Percentiles rank a stretch among this genome's conserved stretches.
phyloP scores from a whole-genome alignment of 2,329 filamentous ascomycete genomes.

The Hansfordia pulvinata region DNA sequence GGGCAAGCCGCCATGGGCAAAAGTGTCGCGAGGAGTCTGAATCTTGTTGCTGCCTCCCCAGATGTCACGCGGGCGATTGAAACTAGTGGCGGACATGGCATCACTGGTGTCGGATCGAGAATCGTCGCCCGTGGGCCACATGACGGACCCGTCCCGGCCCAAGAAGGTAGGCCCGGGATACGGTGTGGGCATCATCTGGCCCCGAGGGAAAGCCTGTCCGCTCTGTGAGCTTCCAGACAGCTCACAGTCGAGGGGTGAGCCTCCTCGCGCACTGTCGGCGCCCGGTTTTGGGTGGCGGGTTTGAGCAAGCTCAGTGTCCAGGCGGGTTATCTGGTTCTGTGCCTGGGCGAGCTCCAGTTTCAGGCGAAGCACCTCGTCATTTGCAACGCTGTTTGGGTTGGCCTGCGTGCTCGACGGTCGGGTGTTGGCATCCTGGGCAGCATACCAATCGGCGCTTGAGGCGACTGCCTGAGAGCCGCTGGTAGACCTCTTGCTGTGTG shows the following conservation, averaged over 20 bases:
- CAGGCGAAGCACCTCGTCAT: slow-evolving; percentile 51
- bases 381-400: slow-evolving; percentile 24
- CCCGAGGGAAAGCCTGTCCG: slow-evolving; percentile 8
- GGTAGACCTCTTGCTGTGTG: slow-evolving; percentile 33
- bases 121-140: slow-evolving; percentile 42
- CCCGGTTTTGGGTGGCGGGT: slow-evolving; percentile 47
- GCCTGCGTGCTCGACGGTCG: slow-evolving; percentile 36
- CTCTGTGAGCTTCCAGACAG: slow-evolving; percentile 8
- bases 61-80: slow-evolving; percentile 39
- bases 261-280: slow-evolving; percentile 28
- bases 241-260: slow-evolving; percentile 14
- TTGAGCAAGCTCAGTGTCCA: slow-evolving; percentile 58
- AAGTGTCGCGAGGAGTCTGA: slow-evolving; percentile 13
- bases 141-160: slow-evolving; percentile 23
- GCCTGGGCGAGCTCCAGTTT: slow-evolving; percentile 61
- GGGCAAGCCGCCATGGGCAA: slow-evolving; percentile 12
- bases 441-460: slow-evolving; percentile 45
- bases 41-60: slow-evolving; percentile 43
- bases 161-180: slow-evolving; percentile 9
- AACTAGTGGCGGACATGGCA: slow-evolving; percentile 32
- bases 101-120: slow-evolving; percentile 43
- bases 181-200: slow-evolving; percentile 20
- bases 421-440: slow-evolving; percentile 33
- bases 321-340: slow-evolving; percentile 54
- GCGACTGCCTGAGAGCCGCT: slow-evolving; percentile 50